Evolutionary conservation across 495 filamentous ascomycete species (phyloP).

Genomic region (Xylaria flabelliformis): DNA sequence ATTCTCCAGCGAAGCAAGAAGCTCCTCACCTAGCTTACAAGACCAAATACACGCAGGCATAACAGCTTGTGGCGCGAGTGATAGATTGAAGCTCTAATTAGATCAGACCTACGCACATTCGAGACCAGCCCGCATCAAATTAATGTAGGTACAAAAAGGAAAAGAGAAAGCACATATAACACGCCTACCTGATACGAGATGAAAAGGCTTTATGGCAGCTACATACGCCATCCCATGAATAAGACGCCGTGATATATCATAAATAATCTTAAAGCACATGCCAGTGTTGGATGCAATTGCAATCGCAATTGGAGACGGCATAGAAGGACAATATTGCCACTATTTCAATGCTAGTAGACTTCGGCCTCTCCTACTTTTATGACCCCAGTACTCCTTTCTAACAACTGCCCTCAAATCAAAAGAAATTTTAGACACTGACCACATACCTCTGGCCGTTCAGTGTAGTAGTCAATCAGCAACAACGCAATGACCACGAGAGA

Average conservation of each 20-base stretch:
- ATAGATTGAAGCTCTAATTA: not conserved
- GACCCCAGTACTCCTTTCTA: not conserved
- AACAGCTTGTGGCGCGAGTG: not conserved
- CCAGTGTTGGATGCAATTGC: not conserved
- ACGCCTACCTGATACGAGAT: not conserved
- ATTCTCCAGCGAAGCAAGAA: not conserved
- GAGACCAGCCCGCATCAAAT: not conserved
- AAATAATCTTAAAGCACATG: not conserved
- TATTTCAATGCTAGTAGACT: not conserved
- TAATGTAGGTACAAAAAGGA: not conserved
- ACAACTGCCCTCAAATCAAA: not conserved
- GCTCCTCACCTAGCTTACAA: not conserved
- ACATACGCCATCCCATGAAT: not conserved
- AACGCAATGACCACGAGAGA: conserved; percentile 8
- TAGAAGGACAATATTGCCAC: not conserved
- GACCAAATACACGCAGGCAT: not conserved
- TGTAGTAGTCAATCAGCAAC: not conserved
- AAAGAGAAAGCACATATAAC: not conserved
- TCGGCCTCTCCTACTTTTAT: not conserved
- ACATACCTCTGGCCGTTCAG: not conserved
- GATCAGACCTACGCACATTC: not conserved
- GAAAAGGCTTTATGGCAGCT: not conserved
- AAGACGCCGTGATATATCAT: not conserved
- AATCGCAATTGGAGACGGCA: not conserved
- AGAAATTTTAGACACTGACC: not conserved